Percentiles rank a stretch among this genome's conserved stretches.
Evolutionary conservation across 345 rosid species (phyloP).

Genomic region (Eucalyptus lansdowneana): DNA sequence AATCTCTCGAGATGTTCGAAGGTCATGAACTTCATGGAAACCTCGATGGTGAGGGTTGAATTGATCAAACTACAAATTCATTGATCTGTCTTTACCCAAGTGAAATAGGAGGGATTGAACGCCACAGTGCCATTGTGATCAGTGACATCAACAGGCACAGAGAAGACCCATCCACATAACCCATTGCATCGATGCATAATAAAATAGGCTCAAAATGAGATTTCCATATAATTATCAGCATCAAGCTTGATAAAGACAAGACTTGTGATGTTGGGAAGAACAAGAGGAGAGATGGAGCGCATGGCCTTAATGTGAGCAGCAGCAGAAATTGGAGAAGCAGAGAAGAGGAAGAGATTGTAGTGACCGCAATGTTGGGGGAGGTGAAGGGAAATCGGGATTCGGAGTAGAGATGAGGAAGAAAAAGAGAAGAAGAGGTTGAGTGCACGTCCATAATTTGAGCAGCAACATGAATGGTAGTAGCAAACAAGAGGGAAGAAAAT

Average conservation of each 20-base stretch:
- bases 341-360: background rate
- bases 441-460: background rate
- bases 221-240: too few relatives aligned
- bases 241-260: background rate
- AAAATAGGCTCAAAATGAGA: background rate
- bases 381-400: background rate
- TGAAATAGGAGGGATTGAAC: background rate
- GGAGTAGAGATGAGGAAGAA: background rate
- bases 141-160: background rate
- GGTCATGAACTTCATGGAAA: background rate
- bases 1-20: background rate
- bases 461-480: background rate
- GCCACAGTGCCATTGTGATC: background rate
- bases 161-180: background rate
- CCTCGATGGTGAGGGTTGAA: background rate
- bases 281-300: background rate
- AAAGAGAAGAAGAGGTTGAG: background rate
- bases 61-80: background rate
- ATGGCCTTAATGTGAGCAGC: too few relatives aligned
- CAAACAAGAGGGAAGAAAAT: background rate
- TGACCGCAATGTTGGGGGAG: background rate
- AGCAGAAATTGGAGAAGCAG: background rate
- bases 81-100: background rate
- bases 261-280: background rate
- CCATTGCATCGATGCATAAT: background rate